Evolutionary conservation across 2,329 filamentous ascomycete genomes (phyloP).

Genomic region (Colletotrichum sp.): DNA sequence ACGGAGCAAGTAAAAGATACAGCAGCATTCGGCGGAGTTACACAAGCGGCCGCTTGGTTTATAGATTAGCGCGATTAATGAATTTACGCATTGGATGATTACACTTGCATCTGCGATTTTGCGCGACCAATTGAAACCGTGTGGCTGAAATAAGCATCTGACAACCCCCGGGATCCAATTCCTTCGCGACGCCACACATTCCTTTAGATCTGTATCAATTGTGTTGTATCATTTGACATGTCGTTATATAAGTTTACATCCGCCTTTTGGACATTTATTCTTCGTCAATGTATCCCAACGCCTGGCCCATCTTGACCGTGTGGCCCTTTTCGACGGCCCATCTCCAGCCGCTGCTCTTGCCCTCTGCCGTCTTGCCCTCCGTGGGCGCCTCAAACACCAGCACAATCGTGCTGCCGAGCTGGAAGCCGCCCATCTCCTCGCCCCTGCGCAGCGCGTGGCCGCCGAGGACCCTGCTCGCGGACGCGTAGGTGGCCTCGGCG

Average conservation of each 20-base stretch:
- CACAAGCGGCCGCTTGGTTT: not conserved
- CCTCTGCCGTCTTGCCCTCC: slow-evolving; percentile 32
- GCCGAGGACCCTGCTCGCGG: slow-evolving; percentile 76
- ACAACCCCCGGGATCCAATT: not conserved
- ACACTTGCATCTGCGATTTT: not conserved
- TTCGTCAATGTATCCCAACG: slow-evolving; percentile 76
- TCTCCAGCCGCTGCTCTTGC: slow-evolving; percentile 71
- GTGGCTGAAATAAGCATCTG: slow-evolving; percentile 1
- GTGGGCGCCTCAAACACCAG: slow-evolving; percentile 91
- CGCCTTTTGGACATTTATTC: slow-evolving; percentile 29
- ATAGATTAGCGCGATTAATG: slow-evolving; percentile 7
- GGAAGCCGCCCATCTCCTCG: slow-evolving; percentile 98
- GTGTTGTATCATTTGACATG: not conserved
- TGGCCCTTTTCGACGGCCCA: slow-evolving; percentile 91
- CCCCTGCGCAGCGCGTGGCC: slow-evolving; percentile 86
- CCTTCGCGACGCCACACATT: not conserved
- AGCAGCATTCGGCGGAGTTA: slow-evolving; percentile 8
- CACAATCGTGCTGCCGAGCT: slow-evolving; percentile 92
- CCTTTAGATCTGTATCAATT: not conserved
- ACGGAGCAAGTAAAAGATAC: not conserved
- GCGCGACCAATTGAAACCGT: not conserved
- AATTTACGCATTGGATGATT: slow-evolving; percentile 16
- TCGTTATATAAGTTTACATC: slow-evolving; percentile 1
- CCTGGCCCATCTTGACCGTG: slow-evolving; percentile 87
- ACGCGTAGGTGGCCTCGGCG: slow-evolving; percentile 86